These are phyloP conservation scores for Monilinia vaccinii-corymbosi DNA, from an alignment of 2,329 filamentous ascomycete species.

Conservation along the genomic window DNA sequence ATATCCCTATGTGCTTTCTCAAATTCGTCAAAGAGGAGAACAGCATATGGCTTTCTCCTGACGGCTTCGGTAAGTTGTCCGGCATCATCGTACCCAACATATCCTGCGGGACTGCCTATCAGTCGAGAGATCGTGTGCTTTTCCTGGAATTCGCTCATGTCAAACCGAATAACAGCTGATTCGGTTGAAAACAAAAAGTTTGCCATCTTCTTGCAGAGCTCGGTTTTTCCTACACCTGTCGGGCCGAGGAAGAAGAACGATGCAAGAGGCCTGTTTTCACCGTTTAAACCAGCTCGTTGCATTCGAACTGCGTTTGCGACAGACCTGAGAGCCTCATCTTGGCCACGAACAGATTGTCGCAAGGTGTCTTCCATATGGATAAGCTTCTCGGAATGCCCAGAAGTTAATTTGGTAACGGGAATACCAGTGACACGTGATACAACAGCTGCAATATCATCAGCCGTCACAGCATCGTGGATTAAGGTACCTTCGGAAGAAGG, in stretches of 20 bases:
- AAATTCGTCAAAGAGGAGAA: conserved; percentile 93
- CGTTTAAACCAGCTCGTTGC: conserved; percentile 84
- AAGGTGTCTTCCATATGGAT: conserved; percentile 93
- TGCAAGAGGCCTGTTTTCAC: conserved; percentile 82
- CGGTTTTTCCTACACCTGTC: conserved; percentile 94
- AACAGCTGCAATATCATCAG: conserved; percentile 88
- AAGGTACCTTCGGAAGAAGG: conserved; percentile 40
- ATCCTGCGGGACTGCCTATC: conserved; percentile 87
- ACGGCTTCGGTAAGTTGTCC: conserved; percentile 95
- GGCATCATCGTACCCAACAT: conserved; percentile 93
- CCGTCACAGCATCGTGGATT: conserved; percentile 88
- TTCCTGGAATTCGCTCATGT: conserved; percentile 97
- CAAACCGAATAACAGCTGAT: conserved; percentile 82
- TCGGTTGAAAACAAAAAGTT: conserved; percentile 90
- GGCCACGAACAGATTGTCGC: conserved; percentile 74
- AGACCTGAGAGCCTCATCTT: conserved; percentile 85
- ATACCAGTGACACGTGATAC: conserved; percentile 78
- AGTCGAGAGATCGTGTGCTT: conserved; percentile 91
- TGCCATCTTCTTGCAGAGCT: conserved; percentile 93
- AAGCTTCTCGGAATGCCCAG: conserved; percentile 88
- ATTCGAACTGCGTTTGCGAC: conserved; percentile 90
- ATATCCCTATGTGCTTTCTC: conserved; percentile 97
- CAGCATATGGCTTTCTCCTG: conserved; percentile 86
- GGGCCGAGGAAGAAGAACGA: conserved; percentile 98
- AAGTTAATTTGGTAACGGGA: conserved; percentile 83